Percentiles rank a stretch among this genome's conserved stretches.
Evolutionary conservation across 2,329 filamentous ascomycete genomes (phyloP).

Genomic region (Pseudopyricularia cyperi): DNA sequence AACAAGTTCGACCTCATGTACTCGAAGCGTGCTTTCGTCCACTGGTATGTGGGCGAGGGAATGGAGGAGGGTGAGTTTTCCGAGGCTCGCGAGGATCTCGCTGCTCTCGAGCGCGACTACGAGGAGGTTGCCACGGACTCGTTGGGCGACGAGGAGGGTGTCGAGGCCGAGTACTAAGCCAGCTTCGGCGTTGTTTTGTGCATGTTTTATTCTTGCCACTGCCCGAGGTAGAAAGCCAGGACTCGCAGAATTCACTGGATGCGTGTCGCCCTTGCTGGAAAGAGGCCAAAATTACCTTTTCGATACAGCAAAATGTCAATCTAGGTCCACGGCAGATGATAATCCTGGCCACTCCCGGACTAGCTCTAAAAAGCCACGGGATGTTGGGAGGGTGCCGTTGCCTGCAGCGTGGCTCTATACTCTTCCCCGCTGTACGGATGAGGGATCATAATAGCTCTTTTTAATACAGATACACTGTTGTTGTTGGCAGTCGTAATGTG

Average conservation of each 20-base stretch:
- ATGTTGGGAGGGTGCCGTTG: neutral
- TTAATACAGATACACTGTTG: neutral
- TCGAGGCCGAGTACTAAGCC: slow-evolving; percentile 66
- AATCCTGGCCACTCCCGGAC: neutral
- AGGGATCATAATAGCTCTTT: neutral
- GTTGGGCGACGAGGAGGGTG: slow-evolving; percentile 44
- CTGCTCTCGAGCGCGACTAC: slow-evolving; percentile 76
- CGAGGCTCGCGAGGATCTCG: slow-evolving; percentile 75
- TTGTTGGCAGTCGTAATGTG: neutral
- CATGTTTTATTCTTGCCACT: neutral
- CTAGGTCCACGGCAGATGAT: neutral
- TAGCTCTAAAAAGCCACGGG: neutral
- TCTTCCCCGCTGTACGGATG: neutral
- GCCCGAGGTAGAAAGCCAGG: neutral
- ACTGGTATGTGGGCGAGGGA: slow-evolving; percentile 77
- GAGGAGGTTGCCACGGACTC: slow-evolving; percentile 73
- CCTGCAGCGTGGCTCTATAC: neutral
- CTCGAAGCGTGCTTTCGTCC: slow-evolving; percentile 63
- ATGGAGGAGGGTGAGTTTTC: slow-evolving; percentile 90
- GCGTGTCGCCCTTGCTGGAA: neutral
- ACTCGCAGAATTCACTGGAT: neutral
- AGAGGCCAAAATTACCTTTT: neutral
- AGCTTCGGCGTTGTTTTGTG: neutral
- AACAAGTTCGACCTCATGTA: slow-evolving; percentile 71
- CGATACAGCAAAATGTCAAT: neutral